Percentiles rank a stretch among this genome's conserved stretches.
phyloP scores from a whole-genome alignment of 352 stramenopile species.

The Lagenidium giganteum region DNA sequence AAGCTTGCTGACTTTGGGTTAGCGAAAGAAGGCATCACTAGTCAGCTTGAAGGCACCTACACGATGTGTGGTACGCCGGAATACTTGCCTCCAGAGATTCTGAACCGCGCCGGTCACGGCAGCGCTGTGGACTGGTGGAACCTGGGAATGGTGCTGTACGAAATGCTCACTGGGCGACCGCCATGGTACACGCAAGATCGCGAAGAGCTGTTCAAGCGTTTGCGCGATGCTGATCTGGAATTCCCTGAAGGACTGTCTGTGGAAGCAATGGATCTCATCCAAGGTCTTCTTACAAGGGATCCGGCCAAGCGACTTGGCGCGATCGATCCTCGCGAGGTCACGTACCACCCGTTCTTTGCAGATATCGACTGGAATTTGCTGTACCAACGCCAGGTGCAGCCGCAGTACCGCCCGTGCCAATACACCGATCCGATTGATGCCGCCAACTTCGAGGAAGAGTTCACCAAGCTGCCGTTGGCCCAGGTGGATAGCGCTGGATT shows the following conservation, averaged over 20 bases:
- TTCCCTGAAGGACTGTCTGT: constrained; percentile 63
- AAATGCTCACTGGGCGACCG: constrained; percentile 74
- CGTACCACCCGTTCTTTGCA: constrained; percentile 78
- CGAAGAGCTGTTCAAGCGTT: constrained; percentile 62
- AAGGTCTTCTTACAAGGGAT: constrained; percentile 89
- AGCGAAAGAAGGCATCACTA: constrained; percentile 70
- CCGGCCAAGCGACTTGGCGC: constrained; percentile 89
- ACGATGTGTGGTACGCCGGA: constrained; percentile 87
- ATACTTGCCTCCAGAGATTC: constrained; percentile 77
- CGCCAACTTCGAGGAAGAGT: constrained; percentile 83
- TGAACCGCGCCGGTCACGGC: constrained; percentile 73
- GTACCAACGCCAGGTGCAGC: constrained; percentile 69
- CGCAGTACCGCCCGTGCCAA: constrained; percentile 77
- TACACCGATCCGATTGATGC: constrained; percentile 81
- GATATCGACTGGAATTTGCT: constrained; percentile 81
- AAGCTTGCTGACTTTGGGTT: constrained; percentile 81
- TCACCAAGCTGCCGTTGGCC: constrained; percentile 68
- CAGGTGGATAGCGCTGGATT: constrained; percentile 66
- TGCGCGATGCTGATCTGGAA: constrained; percentile 61
- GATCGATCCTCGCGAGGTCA: constrained; percentile 70
- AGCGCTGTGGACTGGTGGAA: constrained; percentile 86
- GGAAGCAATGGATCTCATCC: constrained; percentile 75
- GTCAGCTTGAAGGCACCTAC: constrained; percentile 68
- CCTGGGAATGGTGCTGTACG: constrained; percentile 78
- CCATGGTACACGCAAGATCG: constrained; percentile 82